Conservation (phyloP, 306 rosid genomes). For the Dryas alaskensis region DNA sequence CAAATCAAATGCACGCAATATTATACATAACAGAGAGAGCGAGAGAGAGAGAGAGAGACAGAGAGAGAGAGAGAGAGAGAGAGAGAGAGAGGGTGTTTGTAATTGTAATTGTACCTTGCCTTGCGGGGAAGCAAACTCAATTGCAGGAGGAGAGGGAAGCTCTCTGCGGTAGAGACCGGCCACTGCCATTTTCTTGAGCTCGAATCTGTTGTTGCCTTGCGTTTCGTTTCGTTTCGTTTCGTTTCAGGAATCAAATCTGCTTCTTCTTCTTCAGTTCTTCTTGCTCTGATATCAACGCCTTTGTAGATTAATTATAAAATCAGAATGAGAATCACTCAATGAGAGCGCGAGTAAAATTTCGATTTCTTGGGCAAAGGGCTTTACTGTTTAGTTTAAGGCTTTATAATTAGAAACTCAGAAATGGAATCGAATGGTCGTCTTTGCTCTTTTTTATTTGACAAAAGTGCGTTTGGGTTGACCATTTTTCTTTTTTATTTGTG, state of each 20-base stretch:
- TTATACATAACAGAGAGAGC: neutral
- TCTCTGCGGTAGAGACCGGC: conserved; percentile 55
- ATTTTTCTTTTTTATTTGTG: neutral
- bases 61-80: neutral
- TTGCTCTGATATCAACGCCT: too few species aligned
- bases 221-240: too few species aligned
- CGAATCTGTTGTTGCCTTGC: neutral
- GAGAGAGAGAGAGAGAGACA: neutral
- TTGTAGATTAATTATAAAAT: too few species aligned
- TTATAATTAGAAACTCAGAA: neutral
- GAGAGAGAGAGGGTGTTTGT: neutral
- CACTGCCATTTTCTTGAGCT: conserved; percentile 34
- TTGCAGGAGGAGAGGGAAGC: conserved; percentile 69
- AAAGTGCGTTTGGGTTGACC: neutral
- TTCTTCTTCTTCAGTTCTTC: too few species aligned
- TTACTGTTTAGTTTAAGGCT: neutral
- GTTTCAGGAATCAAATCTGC: too few species aligned
- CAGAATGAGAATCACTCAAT: neutral
- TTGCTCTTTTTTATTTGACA: neutral
- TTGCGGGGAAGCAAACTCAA: conserved; percentile 61
- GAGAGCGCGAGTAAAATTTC: neutral
- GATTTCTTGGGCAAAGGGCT: neutral
- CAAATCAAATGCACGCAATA: neutral
- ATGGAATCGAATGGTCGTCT: neutral
- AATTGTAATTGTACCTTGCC: conserved; percentile 48